Evolutionary conservation across 179 eudicot species (phyloP).

Genomic region (Gypsophila paniculata): DNA sequence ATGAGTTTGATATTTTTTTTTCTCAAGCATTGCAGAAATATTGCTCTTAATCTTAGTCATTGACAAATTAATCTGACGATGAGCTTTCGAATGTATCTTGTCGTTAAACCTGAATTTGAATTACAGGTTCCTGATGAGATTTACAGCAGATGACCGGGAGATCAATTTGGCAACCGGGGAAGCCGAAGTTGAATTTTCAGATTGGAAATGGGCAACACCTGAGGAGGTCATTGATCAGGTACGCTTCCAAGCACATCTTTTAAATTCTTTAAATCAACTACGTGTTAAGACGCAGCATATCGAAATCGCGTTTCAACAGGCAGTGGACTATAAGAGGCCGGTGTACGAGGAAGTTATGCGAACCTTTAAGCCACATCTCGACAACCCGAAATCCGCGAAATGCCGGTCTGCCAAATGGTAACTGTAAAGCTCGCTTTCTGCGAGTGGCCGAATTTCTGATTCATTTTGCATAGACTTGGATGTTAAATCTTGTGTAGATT

Average conservation of each 20-base stretch:
- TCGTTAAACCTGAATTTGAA: background rate
- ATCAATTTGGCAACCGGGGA: constrained; percentile 72
- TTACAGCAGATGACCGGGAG: constrained; percentile 63
- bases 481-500: constrained; percentile 34
- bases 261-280: background rate
- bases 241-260: constrained; percentile 1
- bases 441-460: constrained; percentile 3
- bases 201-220: constrained; percentile 90
- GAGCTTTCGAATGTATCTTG: background rate
- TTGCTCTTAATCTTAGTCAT: too few species aligned
- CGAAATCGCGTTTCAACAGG: constrained; percentile 36
- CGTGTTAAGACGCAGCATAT: background rate
- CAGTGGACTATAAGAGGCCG: constrained; percentile 96
- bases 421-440: constrained; percentile 16
- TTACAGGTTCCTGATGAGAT: constrained; percentile 75
- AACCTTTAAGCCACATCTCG: constrained; percentile 52
- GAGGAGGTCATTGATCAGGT: constrained; percentile 90
- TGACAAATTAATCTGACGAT: background rate
- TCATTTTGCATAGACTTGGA: constrained; percentile 7
- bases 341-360: constrained; percentile 78
- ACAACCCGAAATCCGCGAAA: constrained; percentile 44
- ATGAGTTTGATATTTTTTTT: too few species aligned
- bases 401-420: constrained; percentile 81
- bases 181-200: constrained; percentile 77
- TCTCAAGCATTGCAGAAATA: too few species aligned